Conservation (phyloP, 352 stramenopile genomes). For the Lagenidium giganteum region DNA sequence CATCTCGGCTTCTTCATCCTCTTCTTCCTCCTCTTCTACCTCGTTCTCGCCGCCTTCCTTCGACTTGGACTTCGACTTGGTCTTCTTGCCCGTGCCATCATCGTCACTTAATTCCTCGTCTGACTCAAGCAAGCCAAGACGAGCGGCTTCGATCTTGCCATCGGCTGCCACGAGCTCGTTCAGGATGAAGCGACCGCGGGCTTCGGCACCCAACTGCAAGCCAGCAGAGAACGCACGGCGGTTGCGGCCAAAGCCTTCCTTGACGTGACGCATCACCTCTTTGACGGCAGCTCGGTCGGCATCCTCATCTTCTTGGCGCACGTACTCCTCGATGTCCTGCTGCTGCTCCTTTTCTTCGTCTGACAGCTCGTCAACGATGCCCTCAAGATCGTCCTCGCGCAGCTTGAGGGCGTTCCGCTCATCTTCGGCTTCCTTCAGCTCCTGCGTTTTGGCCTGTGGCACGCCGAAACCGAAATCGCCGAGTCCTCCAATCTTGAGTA, state of each 20-base stretch:
- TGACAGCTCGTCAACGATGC: slow-evolving; percentile 84
- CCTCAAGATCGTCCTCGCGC: slow-evolving; percentile 73
- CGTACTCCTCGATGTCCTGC: slow-evolving; percentile 68
- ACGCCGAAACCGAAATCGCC: slow-evolving; percentile 85
- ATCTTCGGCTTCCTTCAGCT: slow-evolving; percentile 73
- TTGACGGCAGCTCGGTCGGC: slow-evolving; percentile 68
- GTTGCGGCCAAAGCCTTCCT: slow-evolving; percentile 83
- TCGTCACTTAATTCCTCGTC: slow-evolving; percentile 71
- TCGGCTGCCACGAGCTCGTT: slow-evolving; percentile 79
- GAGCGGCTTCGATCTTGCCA: slow-evolving; percentile 73
- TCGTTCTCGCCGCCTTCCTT: slow-evolving; percentile 29
- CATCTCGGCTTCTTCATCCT: slow-evolving; percentile 82
- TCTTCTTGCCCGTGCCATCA: slow-evolving; percentile 32
- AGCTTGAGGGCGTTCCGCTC: slow-evolving; percentile 70
- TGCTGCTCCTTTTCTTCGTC: slow-evolving; percentile 70
- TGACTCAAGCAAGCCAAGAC: slow-evolving; percentile 70
- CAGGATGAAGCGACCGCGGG: slow-evolving; percentile 79
- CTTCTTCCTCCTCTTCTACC: slow-evolving; percentile 30
- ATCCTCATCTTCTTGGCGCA: slow-evolving; percentile 62
- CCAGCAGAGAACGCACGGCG: slow-evolving; percentile 63
- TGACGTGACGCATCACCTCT: slow-evolving; percentile 87
- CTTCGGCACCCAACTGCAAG: slow-evolving; percentile 36
- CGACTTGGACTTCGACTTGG: slow-evolving; percentile 21
- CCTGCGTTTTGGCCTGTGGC: slow-evolving; percentile 54
- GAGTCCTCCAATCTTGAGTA: slow-evolving; percentile 73